Evolutionary conservation across 352 stramenopile species (phyloP).

Genomic region (Phytophthora fragariaefolia): DNA sequence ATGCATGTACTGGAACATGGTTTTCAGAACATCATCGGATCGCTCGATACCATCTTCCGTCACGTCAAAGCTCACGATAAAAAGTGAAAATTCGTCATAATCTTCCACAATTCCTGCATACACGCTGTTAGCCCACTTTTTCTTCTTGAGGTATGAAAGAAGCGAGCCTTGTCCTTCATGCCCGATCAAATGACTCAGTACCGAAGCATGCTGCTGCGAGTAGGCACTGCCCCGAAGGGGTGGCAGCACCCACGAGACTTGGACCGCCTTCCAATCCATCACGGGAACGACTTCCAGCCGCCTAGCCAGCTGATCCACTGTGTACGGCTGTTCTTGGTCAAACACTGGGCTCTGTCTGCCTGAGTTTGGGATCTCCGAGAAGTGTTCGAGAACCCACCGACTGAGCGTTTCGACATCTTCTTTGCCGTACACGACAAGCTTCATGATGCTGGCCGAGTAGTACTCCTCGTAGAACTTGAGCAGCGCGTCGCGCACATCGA

Average conservation of each 20-base stretch:
- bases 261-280: conserved; percentile 70
- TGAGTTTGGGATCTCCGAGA: conserved; percentile 81
- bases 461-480: conserved; percentile 85
- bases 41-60: conserved; percentile 63
- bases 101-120: conserved; percentile 56
- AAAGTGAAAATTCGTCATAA: conserved; percentile 64
- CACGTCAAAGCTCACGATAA: conserved; percentile 63
- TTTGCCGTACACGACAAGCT: conserved; percentile 85
- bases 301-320: conserved; percentile 40
- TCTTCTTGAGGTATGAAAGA: conserved; percentile 89
- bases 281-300: conserved; percentile 60
- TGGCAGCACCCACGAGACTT: conserved; percentile 65
- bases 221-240: conserved; percentile 42
- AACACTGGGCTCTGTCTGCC: conserved; percentile 46
- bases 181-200: conserved; percentile 91
- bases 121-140: conserved; percentile 73
- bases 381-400: conserved; percentile 73
- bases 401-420: conserved; percentile 83
- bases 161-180: conserved; percentile 95
- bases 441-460: conserved; percentile 91
- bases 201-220: conserved; percentile 58
- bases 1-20: conserved; percentile 69
- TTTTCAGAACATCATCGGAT: conserved; percentile 56
- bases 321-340: conserved; percentile 45
- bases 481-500: conserved; percentile 72